A percentile compares a stretch with the other conserved stretches of the same genome.
phyloP scores from a whole-genome alignment of 106 monocot genomes.

The Hemerocallis citrina region DNA sequence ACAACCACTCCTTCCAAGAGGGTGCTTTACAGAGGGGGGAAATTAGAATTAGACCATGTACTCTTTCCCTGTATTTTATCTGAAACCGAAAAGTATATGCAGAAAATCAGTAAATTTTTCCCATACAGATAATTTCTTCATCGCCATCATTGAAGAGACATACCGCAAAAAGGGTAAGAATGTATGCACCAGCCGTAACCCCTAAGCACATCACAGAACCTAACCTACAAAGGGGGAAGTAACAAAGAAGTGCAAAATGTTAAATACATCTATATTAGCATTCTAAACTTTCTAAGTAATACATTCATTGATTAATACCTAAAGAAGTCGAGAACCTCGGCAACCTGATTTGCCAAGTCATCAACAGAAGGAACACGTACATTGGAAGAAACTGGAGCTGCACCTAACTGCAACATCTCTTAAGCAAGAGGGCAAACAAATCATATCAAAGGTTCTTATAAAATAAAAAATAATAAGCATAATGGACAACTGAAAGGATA shows the following conservation, averaged over 20 bases:
- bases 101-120: neutral
- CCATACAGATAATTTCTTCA: neutral
- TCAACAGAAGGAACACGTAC: constrained; percentile 58
- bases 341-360: constrained; percentile 84
- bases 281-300: too few relatives aligned
- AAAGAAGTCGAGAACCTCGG: constrained; percentile 87
- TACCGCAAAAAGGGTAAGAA: constrained; percentile 80
- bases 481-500: neutral
- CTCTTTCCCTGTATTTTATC: constrained; percentile 52
- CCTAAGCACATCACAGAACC: constrained; percentile 78
- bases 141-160: constrained; percentile 1
- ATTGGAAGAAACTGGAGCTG: constrained; percentile 79
- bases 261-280: too few relatives aligned
- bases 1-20: constrained; percentile 81
- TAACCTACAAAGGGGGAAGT: constrained; percentile 25
- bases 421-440: constrained; percentile 31
- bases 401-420: constrained; percentile 88
- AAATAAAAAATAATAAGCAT: neutral
- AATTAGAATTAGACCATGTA: constrained; percentile 57
- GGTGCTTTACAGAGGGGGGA: constrained; percentile 80
- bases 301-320: constrained; percentile 39
- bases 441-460: neutral
- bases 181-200: constrained; percentile 63
- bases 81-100: constrained; percentile 11
- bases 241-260: constrained; percentile 11